Evolutionary conservation across 306 rosid species (phyloP).

Genomic region (Quercus berberidifolia): DNA sequence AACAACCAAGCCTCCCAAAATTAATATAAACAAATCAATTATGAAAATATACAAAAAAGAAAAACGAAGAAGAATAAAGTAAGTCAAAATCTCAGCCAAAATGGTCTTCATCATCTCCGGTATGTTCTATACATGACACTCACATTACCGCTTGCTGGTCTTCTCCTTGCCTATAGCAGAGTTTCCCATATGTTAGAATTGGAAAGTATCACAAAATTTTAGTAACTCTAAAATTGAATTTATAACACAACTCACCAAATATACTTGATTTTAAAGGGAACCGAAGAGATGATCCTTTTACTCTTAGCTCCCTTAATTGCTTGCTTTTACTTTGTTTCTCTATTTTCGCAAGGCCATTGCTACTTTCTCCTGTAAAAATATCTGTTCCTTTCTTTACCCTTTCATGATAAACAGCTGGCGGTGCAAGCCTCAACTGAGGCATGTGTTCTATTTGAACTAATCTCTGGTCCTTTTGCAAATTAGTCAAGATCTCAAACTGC

Average conservation of each 20-base stretch:
- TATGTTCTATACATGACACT: conserved; percentile 26
- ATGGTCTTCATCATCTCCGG: conserved; percentile 7
- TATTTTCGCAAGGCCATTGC: conserved; percentile 32
- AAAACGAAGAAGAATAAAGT: conserved; percentile 10
- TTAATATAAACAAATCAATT: conserved; percentile 1
- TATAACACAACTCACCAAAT: conserved; percentile 55
- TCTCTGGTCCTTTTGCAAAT: conserved; percentile 64
- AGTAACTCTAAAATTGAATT: background rate
- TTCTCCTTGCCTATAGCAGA: conserved; percentile 62
- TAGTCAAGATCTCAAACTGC: conserved; percentile 92
- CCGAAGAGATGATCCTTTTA: conserved; percentile 70
- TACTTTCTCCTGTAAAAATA: conserved; percentile 61
- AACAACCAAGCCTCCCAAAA: too few relatives aligned
- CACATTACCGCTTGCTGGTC: conserved; percentile 49
- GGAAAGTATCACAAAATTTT: conserved; percentile 6
- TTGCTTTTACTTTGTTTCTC: conserved; percentile 54
- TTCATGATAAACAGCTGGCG: conserved; percentile 91
- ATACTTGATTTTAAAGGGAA: conserved; percentile 75
- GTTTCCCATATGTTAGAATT: conserved; percentile 24
- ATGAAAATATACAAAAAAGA: background rate
- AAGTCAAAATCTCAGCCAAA: conserved; percentile 14
- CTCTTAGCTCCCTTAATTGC: conserved; percentile 66
- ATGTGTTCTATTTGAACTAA: conserved; percentile 75
- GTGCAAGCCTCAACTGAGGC: conserved; percentile 86
- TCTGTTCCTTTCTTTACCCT: conserved; percentile 64